Evolutionary conservation across 139 green algal species (phyloP), one percentile per base, ranked within the genome.

Genomic region (Tetradesmus obliquus): DNA sequence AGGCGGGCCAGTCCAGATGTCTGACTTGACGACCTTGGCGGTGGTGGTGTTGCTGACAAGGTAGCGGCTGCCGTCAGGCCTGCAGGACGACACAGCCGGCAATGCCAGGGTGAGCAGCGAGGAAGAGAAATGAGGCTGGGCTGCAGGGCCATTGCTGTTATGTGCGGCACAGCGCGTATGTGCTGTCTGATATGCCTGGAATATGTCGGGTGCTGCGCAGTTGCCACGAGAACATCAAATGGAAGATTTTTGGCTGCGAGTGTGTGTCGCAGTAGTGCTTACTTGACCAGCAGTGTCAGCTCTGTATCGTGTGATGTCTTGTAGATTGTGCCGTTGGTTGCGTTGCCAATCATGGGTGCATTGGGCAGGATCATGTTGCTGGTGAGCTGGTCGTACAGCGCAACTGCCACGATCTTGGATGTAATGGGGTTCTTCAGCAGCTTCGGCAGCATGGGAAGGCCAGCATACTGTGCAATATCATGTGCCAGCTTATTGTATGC

Each of bases 41-140:
- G 82, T 87, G 7, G 82, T 87, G 7, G 82, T 87, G 55, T 74
- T 87, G 82, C 82, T 87, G 82, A 87, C 82, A 19, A 87, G 82
- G 55, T 87, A 87, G 54, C 82, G 54, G 20, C 19, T 60, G 32
- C 24, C 82, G 15, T 72, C 82, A 76, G 66, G 66, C 82, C 82
- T 87, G 12, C 22, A 55, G 3, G 79, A 13, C 79, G 55, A 51
- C 1, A 87, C 53, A 84, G 17, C 12, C 8, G 9, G 55, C 54
- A 20, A 54, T 54, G n/a, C 5, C 22, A 54, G n/a, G 58, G 79
- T 0, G 6, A 45, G 32, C 32, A 45, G 32, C 32, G 32, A 45
- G 32, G 32, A 45, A 45, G 32, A 45, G 32, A 45, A 45, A 45
- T 45, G 32, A 45, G 32, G 32, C 32, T 45, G 32, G 32, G 32